Evolutionary conservation across 2,329 filamentous ascomycete species (phyloP), one percentile per base, ranked within the genome.

Genomic region (Beauveria varroae): DNA sequence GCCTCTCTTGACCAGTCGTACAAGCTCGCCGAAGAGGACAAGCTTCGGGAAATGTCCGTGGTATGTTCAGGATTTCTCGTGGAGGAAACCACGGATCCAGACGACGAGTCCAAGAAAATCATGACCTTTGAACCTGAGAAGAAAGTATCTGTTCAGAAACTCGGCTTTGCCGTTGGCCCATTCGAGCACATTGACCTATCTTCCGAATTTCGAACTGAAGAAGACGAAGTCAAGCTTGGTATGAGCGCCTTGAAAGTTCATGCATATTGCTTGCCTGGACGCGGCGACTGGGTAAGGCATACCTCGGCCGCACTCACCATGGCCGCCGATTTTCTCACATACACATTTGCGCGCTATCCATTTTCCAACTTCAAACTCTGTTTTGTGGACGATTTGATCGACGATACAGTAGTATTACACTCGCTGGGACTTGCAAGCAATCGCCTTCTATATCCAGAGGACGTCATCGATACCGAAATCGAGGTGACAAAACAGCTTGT

Each of bases 351-450:
- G 28, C 88, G 89, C 24, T 99, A 96, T 71, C 93, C 95, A 0
- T 98, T 95, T 71, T 85, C 90, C 30, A 92, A 89, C 69, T 98
- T 96, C 79, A 96, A 96, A 69, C 77, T 98, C 60, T 93, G 91
- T 67, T 99, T 99, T 68, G 87, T 99, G 20, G 95, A 99, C 67
- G 95, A 99, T 72, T 83, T 95, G 71, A 77, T 88, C 1, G 80
- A 84, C 34, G 89, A 96, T 62, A 88, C 89, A 1, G 80, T 88
- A 22, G 84, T 92, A 20, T 85, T 91, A 9, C 92, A 92, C 40
- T 93, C 90, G 0, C 81, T 99, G 67, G 89, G 93, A 0, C 85
- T 99, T 37, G 92, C 92, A 75, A 98, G 91, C 76, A 93, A 84
- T 55, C 86, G 91, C 47, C 79, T 99, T 1, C 83, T 99, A 0